These are phyloP conservation scores for Leptomonas pyrrhocoris DNA, from an alignment of 208 protist species.

Conservation along the genomic window DNA sequence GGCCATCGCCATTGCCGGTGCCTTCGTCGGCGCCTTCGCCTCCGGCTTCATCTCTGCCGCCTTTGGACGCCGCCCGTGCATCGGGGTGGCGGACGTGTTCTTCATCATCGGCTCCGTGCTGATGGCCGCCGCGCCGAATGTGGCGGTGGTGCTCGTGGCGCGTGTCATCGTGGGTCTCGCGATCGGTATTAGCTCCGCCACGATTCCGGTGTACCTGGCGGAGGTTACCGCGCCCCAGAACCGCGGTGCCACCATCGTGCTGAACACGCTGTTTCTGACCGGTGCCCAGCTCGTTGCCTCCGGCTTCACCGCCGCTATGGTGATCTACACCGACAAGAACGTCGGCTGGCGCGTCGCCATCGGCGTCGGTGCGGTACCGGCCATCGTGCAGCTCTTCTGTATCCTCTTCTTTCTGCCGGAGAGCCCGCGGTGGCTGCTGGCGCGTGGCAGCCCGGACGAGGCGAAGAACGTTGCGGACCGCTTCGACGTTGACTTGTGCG, in stretches of 20 bases:
- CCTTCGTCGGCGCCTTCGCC: constrained; percentile 84
- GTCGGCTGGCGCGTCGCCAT: constrained; percentile 91
- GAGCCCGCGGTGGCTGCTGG: constrained; percentile 85
- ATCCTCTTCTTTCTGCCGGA: constrained; percentile 86
- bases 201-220: constrained; percentile 91
- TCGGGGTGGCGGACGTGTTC: constrained; percentile 72
- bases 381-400: constrained; percentile 81
- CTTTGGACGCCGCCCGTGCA: constrained; percentile 77
- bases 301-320: constrained; percentile 67
- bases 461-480: constrained; percentile 56
- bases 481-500: constrained; percentile 70
- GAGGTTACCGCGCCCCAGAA: constrained; percentile 80
- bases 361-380: constrained; percentile 79
- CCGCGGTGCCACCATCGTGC: constrained; percentile 85
- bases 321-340: constrained; percentile 69
- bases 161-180: constrained; percentile 87
- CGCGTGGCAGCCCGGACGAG: constrained; percentile 44
- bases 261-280: constrained; percentile 91
- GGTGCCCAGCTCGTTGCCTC: constrained; percentile 87
- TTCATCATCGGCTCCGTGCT: constrained; percentile 84
- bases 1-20: constrained; percentile 79
- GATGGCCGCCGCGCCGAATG: constrained; percentile 73
- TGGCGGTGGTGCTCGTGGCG: constrained; percentile 70
- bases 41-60: constrained; percentile 71
- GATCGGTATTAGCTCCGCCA: constrained; percentile 89